Evolutionary conservation across 495 filamentous ascomycete genomes (phyloP).

Genomic region (Polyplosphaeria fusca): DNA sequence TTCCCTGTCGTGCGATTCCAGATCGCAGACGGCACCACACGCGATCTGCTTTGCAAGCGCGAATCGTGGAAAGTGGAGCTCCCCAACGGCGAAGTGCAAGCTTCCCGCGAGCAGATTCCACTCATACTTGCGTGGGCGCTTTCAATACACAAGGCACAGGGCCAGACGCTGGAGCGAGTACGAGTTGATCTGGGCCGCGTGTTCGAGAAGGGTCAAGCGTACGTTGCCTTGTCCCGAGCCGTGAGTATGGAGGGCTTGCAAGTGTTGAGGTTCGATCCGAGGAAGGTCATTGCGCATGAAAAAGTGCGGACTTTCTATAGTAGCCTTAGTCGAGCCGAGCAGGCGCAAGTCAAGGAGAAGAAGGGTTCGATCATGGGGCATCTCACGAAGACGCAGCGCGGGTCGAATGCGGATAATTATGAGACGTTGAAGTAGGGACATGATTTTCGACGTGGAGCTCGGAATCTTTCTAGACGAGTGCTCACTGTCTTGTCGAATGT

Average conservation of each 20-base stretch:
- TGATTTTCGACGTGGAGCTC: too few relatives aligned
- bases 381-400: constrained; percentile 7
- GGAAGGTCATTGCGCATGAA: constrained; percentile 91
- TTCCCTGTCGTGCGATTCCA: constrained; percentile 83
- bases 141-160: constrained; percentile 97
- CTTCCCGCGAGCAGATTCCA: constrained; percentile 71
- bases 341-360: constrained; percentile 14
- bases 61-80: constrained; percentile 96
- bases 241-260: constrained; percentile 84
- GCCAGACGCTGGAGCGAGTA: constrained; percentile 90
- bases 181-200: constrained; percentile 89
- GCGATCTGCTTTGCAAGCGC: constrained; percentile 75
- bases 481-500: too few relatives aligned
- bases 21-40: constrained; percentile 69
- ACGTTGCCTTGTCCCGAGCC: constrained; percentile 80
- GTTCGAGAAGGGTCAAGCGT: constrained; percentile 93
- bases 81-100: constrained; percentile 91
- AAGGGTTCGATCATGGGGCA: constrained; percentile 11
- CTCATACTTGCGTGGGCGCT: constrained; percentile 95
- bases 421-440: too few relatives aligned
- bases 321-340: constrained; percentile 60
- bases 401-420: too few relatives aligned
- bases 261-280: constrained; percentile 82
- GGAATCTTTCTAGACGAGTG: too few relatives aligned
- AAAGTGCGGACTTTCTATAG: constrained; percentile 81